These are phyloP conservation scores for Zanthoxylum bungeanum DNA, from an alignment of 345 rosid genomes.

Conservation along the genomic window DNA sequence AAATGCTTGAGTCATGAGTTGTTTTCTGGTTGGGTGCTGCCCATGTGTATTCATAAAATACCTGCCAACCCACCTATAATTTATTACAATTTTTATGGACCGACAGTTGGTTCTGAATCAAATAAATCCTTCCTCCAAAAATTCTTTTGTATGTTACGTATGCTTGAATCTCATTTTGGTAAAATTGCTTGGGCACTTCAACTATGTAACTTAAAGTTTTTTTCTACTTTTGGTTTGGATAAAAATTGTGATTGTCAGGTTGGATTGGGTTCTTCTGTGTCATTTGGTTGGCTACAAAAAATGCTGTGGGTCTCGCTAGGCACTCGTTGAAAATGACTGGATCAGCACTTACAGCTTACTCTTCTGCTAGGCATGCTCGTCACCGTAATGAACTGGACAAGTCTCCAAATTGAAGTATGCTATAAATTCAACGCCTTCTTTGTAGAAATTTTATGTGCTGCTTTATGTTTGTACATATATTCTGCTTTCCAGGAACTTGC, in stretches of 20 bases:
- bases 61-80: background rate
- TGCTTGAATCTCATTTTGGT: background rate
- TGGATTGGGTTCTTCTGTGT: slow-evolving; percentile 82
- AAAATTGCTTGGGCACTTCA: background rate
- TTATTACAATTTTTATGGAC: background rate
- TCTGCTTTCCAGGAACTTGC: background rate
- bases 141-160: background rate
- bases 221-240: background rate
- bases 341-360: slow-evolving; percentile 54
- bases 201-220: background rate
- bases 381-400: slow-evolving; percentile 20
- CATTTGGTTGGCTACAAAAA: slow-evolving; percentile 67
- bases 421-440: background rate
- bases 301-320: slow-evolving; percentile 54
- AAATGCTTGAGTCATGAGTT: background rate
- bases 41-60: background rate
- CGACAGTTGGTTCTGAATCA: background rate
- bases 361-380: slow-evolving; percentile 27
- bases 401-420: slow-evolving; percentile 19
- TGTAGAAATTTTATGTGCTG: slow-evolving; percentile 1
- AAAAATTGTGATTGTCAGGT: slow-evolving; percentile 45
- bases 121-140: background rate
- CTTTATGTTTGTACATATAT: background rate
- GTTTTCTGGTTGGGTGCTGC: background rate
- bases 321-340: slow-evolving; percentile 55